Conservation (phyloP, 495 filamentous ascomycete genomes). For the Daldinia vernicosa region DNA sequence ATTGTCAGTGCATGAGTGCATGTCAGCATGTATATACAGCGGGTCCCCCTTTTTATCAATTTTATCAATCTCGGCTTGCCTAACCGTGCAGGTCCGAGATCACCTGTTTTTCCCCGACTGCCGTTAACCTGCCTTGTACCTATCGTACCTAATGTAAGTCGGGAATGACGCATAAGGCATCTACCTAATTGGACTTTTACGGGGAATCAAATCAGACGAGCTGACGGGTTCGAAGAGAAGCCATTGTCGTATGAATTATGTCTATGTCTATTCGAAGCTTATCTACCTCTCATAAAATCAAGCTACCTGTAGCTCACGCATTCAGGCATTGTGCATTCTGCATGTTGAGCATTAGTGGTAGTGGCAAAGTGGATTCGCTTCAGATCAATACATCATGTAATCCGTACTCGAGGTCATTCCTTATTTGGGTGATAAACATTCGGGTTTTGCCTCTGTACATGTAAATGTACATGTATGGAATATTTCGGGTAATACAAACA, state of each 20-base stretch:
- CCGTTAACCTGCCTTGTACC: not conserved
- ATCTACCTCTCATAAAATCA: not conserved
- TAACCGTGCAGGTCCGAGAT: constrained; percentile 39
- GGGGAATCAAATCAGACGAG: not conserved
- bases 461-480: not conserved
- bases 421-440: not conserved
- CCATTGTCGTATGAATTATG: constrained; percentile 5
- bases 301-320: constrained; percentile 1
- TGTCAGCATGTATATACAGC: not conserved
- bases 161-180: not conserved
- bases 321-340: constrained; percentile 16
- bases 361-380: constrained; percentile 16
- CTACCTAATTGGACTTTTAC: not conserved
- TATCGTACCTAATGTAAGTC: constrained; percentile 15
- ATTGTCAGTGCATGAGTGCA: constrained; percentile 32
- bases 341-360: constrained; percentile 20
- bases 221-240: not conserved
- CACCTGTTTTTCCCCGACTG: constrained; percentile 31
- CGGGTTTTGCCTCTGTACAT: not conserved
- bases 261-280: not conserved
- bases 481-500: constrained; percentile 2
- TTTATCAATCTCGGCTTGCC: constrained; percentile 40
- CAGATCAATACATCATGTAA: no score
- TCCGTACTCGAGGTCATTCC: not conserved
- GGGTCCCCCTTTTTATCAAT: constrained; percentile 42